Percentiles rank a stretch among this genome's conserved stretches.
Conservation (phyloP, 176 grass and related monocot genomes). For the Aegilops bicornis region DNA sequence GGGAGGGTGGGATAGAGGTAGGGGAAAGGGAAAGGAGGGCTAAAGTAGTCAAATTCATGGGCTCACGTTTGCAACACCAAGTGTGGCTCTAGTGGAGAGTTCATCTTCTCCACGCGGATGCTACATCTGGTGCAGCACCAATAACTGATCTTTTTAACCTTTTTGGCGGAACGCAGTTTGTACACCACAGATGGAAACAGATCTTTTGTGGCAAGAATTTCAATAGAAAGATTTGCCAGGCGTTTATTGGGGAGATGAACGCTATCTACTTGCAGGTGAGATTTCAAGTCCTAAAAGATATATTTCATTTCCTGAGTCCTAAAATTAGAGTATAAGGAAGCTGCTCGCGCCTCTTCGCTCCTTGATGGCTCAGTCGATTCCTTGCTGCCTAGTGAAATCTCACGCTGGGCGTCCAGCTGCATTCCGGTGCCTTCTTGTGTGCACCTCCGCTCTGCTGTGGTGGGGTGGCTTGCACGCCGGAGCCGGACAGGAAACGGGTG, state of each 20-base stretch:
- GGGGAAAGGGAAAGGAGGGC: constrained; percentile 24
- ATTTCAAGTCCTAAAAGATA: background rate
- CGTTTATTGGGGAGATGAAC: background rate
- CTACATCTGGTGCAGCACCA: background rate
- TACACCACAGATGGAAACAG: background rate
- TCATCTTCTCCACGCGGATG: background rate
- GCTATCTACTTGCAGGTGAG: background rate
- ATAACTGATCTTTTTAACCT: background rate
- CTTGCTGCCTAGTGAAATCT: no score
- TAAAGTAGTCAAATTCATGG: constrained; percentile 6
- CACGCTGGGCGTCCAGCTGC: no score
- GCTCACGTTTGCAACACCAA: background rate
- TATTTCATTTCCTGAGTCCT: background rate
- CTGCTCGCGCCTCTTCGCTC: no score
- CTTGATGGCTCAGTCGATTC: no score
- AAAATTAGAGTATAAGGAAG: background rate
- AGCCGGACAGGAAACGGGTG: no score
- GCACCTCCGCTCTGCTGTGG: no score
- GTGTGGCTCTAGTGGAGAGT: background rate
- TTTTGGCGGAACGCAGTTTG: background rate
- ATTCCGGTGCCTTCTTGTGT: no score
- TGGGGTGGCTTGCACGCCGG: no score
- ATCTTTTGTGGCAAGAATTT: background rate
- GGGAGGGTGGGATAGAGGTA: constrained; percentile 11
- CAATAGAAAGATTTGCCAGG: background rate